Percentiles rank a stretch among this genome's conserved stretches.
Evolutionary conservation across 352 stramenopile genomes (phyloP).

Genomic region (Plasmopara muralis): DNA sequence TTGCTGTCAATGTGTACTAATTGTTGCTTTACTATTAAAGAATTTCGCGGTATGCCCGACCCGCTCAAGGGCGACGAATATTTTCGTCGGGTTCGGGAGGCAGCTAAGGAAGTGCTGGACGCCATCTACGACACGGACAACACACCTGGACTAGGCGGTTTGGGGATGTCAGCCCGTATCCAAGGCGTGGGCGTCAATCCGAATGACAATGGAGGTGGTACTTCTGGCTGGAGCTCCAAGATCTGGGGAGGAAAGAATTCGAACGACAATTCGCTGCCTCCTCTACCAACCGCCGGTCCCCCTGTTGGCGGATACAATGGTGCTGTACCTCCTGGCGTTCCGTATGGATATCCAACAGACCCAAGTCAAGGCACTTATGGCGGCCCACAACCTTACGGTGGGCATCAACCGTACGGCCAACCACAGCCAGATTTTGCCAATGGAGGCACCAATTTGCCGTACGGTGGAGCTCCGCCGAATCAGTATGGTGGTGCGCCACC

Average conservation of each 20-base stretch:
- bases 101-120: slow-evolving; percentile 93
- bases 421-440: slow-evolving; percentile 45
- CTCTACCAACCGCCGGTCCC: slow-evolving; percentile 42
- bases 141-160: slow-evolving; percentile 43
- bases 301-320: slow-evolving; percentile 45
- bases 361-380: slow-evolving; percentile 41
- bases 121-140: slow-evolving; percentile 90
- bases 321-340: slow-evolving; percentile 18
- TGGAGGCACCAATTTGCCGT: slow-evolving; percentile 34
- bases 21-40: slow-evolving; percentile 22
- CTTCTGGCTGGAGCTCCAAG: slow-evolving; percentile 65
- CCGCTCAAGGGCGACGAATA: slow-evolving; percentile 92
- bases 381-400: slow-evolving; percentile 38
- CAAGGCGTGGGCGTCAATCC: slow-evolving; percentile 63
- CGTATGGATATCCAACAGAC: slow-evolving; percentile 47
- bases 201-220: slow-evolving; percentile 28
- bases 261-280: slow-evolving; percentile 46
- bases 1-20: slow-evolving; percentile 2
- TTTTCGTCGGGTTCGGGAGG: slow-evolving; percentile 87
- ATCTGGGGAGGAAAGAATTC: slow-evolving; percentile 59
- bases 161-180: slow-evolving; percentile 80
- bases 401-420: slow-evolving; percentile 36
- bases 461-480: slow-evolving; percentile 28
- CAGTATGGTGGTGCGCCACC: slow-evolving; percentile 41
- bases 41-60: slow-evolving; percentile 89